Percentiles rank a stretch among this genome's conserved stretches.
Conservation (phyloP, 177 flowering plant genomes). For the Vitis hybrid region DNA sequence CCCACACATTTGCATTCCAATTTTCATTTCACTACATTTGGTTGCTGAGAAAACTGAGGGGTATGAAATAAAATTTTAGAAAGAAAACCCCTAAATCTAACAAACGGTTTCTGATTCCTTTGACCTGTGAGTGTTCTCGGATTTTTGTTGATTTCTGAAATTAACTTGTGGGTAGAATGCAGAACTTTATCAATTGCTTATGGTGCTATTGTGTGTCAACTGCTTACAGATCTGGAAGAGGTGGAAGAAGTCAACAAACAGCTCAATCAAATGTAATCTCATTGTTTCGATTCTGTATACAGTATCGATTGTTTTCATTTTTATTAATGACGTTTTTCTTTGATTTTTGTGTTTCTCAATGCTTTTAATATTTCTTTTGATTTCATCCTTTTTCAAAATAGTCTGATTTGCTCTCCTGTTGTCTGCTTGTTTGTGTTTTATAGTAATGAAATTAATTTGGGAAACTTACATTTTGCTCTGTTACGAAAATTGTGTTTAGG, state of each 20-base stretch:
- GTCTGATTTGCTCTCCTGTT: too few relatives aligned
- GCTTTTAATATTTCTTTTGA: background rate
- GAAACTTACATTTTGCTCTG: too few relatives aligned
- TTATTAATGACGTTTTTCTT: background rate
- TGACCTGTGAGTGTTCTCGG: too few relatives aligned
- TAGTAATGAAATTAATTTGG: too few relatives aligned
- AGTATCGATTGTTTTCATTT: background rate
- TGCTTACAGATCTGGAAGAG: constrained; percentile 92
- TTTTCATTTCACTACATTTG: constrained; percentile 4
- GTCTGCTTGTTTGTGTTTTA: too few relatives aligned
- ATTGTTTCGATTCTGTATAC: too few relatives aligned
- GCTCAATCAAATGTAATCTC: constrained; percentile 83
- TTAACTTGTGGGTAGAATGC: constrained; percentile 57
- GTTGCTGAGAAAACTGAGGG: background rate
- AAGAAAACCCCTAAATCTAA: background rate
- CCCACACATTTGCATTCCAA: background rate
- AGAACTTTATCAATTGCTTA: constrained; percentile 89
- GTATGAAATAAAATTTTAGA: too few relatives aligned
- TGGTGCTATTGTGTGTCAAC: constrained; percentile 85
- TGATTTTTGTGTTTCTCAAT: background rate
- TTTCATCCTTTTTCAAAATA: background rate
- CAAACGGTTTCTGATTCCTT: background rate
- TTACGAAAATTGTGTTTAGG: too few relatives aligned
- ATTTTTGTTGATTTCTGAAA: background rate
- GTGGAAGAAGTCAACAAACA: constrained; percentile 97